Evolutionary conservation across 1,284 basidiomycete species (phyloP), one percentile per base, ranked within the genome.

Genomic region (Xerocomus nothofagi): DNA sequence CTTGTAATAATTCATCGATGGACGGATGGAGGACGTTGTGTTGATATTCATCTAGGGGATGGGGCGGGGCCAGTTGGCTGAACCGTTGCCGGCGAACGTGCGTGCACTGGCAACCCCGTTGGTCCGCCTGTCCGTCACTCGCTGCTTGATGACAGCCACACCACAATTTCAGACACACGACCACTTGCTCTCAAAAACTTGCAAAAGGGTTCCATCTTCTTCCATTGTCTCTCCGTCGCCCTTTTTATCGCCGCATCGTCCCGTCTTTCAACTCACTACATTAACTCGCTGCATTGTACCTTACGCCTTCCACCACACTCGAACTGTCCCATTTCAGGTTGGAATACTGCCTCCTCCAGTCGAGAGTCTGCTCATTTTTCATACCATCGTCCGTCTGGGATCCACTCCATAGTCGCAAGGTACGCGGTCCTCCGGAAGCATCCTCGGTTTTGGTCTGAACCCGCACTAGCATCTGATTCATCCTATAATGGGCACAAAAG

Each of bases 401-500:
- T 20, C 40, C 17, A 37, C 33, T 18, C 17, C 50, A 33, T 51
- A 41, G 44, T 39, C 39, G 31, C 18, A 24, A 41, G 30, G 4
- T 41, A 15, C 8, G 21, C 39, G 30, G 24, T 29, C 38, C 31
- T 33, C 42, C 18, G 26, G 31, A 41, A 14, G n/a, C 41, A 32
- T 33, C 41, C 31, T 6, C 39, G 10, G 17, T 40, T 31, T 32
- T 32, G 11, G 17, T 32, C 34, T 33, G 23, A 37, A 41, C 53
- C 32, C 30, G 32, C 37, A 38, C 30, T 45, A 50, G 34, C 50
- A 47, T 50, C 47, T 51, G n/a, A 38, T 46, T 47, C 61, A 27
- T 17, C 41, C 38, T 53, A 57, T 57, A 50, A 90, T 89, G 85
- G 84, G 82, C 65, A 88, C 81, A 59, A 88, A 88, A 77, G 86